Conservation (phyloP, 768 basidiomycete species). For the Boletus barrowsii region DNA sequence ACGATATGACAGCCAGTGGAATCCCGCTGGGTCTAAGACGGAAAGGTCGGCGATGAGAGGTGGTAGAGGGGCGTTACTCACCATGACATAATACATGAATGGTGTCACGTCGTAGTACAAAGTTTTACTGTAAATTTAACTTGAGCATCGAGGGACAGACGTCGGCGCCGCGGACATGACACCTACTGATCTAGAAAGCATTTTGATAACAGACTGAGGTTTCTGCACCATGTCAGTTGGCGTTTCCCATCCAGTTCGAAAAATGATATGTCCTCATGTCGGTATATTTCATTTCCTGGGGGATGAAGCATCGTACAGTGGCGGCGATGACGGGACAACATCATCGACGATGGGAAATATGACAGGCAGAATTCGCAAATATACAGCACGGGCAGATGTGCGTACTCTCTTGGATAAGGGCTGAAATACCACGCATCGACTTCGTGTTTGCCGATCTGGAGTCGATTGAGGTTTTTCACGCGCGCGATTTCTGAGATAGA, state of each 20-base stretch:
- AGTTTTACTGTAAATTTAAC: conserved; percentile 69
- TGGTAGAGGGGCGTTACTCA: conserved; percentile 34
- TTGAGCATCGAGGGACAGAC: conserved; percentile 3
- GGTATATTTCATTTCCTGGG: conserved; percentile 99
- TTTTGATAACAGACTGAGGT: conserved; percentile 93
- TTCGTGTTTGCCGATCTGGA: conserved; percentile 95
- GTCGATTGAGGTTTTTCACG: conserved; percentile 95
- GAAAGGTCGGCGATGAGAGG: conserved; percentile 7
- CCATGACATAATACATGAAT: conserved; percentile 99
- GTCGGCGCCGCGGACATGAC: conserved; percentile 12
- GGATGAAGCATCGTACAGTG: conserved; percentile 92
- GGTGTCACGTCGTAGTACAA: conserved; percentile 99
- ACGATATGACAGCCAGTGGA: conserved; percentile 89
- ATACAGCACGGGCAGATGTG: conserved; percentile 91
- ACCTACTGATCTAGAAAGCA: conserved; percentile 97
- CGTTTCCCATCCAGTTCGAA: conserved; percentile 98
- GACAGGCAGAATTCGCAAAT: conserved; percentile 98
- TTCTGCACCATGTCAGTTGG: conserved; percentile 95
- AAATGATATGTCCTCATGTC: conserved; percentile 94
- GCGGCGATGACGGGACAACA: conserved; percentile 86
- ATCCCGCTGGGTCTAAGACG: conserved; percentile 71
- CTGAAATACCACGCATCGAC: conserved; percentile 99
- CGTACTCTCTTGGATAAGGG: conserved; percentile 97
- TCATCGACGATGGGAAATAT: conserved; percentile 87
- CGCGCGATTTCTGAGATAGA: conserved; percentile 96